phyloP scores from a whole-genome alignment of 139 green algal genomes.

The Monoraphidium neglectum region DNA sequence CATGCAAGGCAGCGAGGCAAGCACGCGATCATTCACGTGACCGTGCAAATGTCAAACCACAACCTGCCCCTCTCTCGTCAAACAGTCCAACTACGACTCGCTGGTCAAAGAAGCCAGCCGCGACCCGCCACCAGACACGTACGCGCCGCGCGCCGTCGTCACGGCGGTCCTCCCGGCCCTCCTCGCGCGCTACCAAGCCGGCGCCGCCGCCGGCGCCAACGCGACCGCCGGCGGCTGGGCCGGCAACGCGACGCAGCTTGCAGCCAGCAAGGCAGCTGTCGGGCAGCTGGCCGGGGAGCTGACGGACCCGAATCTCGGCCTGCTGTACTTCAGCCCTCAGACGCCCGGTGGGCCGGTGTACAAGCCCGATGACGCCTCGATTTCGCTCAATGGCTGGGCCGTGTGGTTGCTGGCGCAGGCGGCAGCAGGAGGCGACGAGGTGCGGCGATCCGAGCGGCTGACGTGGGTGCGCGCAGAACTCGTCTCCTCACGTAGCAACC shows the following conservation, averaged over 20 bases:
- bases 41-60: too few relatives aligned
- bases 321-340: conserved; percentile 17
- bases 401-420: conserved; percentile 28
- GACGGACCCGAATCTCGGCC: conserved; percentile 10
- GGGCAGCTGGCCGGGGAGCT: background rate
- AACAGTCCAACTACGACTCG: too few relatives aligned
- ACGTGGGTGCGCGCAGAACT: too few relatives aligned
- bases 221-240: background rate
- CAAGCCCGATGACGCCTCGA: background rate
- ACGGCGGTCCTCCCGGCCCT: conserved; percentile 7
- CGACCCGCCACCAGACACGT: too few relatives aligned
- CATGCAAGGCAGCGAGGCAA: too few relatives aligned
- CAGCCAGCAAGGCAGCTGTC: background rate
- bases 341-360: background rate
- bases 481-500: too few relatives aligned
- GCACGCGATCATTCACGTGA: too few relatives aligned
- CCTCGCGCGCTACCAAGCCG: conserved; percentile 2
- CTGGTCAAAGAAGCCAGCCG: too few relatives aligned
- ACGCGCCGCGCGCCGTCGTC: too few relatives aligned
- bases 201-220: background rate
- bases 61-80: too few relatives aligned
- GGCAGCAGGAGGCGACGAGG: background rate
- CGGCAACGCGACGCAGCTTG: conserved; percentile 3
- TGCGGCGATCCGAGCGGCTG: too few relatives aligned
- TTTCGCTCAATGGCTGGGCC: conserved; percentile 45